A percentile compares a stretch with the other conserved stretches of the same genome.
Conservation (phyloP, 208 protist genomes). For the Zelonia costaricensis region DNA sequence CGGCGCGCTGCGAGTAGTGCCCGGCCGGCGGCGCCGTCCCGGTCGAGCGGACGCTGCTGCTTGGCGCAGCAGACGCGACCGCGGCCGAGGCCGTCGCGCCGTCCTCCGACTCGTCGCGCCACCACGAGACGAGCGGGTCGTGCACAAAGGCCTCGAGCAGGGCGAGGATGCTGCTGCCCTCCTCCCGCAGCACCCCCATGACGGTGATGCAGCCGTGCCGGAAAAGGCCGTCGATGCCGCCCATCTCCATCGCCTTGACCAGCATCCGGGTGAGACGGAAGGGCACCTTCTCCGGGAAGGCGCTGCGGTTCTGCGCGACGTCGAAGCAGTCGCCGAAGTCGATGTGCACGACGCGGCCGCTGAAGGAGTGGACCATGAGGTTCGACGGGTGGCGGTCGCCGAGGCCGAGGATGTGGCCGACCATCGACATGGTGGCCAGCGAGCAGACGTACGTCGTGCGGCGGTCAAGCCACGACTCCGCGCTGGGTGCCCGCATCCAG, state of each 20-base stretch:
- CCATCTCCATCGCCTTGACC: constrained; percentile 99
- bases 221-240: constrained; percentile 99
- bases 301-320: constrained; percentile 96
- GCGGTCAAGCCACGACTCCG: constrained; percentile 98
- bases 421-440: constrained; percentile 99
- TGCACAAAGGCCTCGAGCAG: constrained; percentile 99
- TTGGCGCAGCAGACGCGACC: constrained; percentile 5
- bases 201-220: constrained; percentile 97
- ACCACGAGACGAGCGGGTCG: constrained; percentile 99
- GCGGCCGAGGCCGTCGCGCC: constrained; percentile 8
- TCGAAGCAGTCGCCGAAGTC: constrained; percentile 99
- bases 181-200: constrained; percentile 97
- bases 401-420: constrained; percentile 98
- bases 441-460: constrained; percentile 99
- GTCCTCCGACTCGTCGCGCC: constrained; percentile 72
- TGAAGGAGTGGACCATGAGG: constrained; percentile 99
- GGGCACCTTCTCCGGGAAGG: constrained; percentile 99
- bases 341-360: constrained; percentile 99
- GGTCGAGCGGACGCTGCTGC: constrained; percentile 20
- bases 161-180: constrained; percentile 98
- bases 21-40: constrained; percentile 9
- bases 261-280: constrained; percentile 99
- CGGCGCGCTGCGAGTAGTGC: constrained; percentile 27
- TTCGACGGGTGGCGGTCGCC: constrained; percentile 99
- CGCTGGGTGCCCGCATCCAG: constrained; percentile 97